Evolutionary conservation across 305 asterid genomes (phyloP).

Genomic region (Fraxinus nigra): DNA sequence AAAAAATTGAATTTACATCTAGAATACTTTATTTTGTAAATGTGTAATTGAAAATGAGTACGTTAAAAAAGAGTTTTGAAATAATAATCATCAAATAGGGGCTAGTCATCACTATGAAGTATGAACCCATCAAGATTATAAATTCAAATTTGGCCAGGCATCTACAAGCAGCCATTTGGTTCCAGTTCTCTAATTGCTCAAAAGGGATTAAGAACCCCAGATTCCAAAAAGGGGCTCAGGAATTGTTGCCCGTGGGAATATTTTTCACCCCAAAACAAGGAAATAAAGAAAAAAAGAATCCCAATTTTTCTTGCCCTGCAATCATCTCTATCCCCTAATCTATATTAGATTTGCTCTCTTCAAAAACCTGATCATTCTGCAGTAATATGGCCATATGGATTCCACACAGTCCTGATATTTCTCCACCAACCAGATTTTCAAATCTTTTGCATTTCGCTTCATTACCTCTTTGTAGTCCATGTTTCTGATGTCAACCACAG

Average conservation of each 20-base stretch:
- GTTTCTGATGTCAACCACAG: constrained; percentile 45
- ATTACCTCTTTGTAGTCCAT: constrained; percentile 42
- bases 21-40: too few species aligned
- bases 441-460: constrained; percentile 38
- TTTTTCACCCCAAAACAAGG: constrained; percentile 26
- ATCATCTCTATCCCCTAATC: neutral
- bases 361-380: constrained; percentile 78
- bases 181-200: constrained; percentile 8
- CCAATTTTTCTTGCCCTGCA: constrained; percentile 13
- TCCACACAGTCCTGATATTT: constrained; percentile 69
- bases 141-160: constrained; percentile 1
- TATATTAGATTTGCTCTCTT: constrained; percentile 80
- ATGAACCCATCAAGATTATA: constrained; percentile 1
- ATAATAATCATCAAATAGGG: too few species aligned
- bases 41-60: too few species aligned
- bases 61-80: too few species aligned
- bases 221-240: constrained; percentile 30
- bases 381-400: constrained; percentile 82
- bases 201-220: constrained; percentile 25
- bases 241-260: constrained; percentile 19
- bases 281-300: neutral
- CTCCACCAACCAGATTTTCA: constrained; percentile 52
- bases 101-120: neutral
- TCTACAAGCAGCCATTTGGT: constrained; percentile 9
- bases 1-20: too few species aligned